phyloP scores from a whole-genome alignment of 306 rosid genomes.

The Vigna radiata region DNA sequence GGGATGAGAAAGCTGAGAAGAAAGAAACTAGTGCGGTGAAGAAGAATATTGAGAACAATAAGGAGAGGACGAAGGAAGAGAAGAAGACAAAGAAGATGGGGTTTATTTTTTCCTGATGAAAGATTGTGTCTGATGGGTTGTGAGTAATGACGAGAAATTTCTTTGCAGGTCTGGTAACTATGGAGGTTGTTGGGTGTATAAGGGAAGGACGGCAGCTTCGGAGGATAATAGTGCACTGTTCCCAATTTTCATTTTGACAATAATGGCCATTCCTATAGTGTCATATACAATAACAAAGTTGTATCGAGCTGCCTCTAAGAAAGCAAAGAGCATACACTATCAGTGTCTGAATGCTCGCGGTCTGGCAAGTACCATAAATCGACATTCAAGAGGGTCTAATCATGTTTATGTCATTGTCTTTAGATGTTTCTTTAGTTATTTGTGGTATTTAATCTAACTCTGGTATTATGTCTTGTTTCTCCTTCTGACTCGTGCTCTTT shows the following conservation, averaged over 20 bases:
- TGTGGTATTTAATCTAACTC: background rate
- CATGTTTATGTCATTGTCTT: background rate
- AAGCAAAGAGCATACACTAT: slow-evolving; percentile 89
- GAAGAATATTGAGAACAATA: background rate
- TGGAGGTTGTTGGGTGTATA: slow-evolving; percentile 46
- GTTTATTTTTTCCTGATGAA: slow-evolving; percentile 37
- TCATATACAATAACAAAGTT: slow-evolving; percentile 87
- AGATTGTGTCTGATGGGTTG: slow-evolving; percentile 17
- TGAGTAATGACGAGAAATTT: slow-evolving; percentile 6
- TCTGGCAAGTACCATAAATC: slow-evolving; percentile 94
- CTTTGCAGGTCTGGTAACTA: slow-evolving; percentile 47
- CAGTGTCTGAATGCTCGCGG: slow-evolving; percentile 82
- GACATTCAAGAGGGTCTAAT: slow-evolving; percentile 77
- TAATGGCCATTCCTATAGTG: slow-evolving; percentile 91
- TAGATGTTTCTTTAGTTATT: slow-evolving; percentile 2
- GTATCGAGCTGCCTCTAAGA: slow-evolving; percentile 76
- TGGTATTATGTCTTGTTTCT: background rate
- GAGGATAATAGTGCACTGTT: slow-evolving; percentile 90
- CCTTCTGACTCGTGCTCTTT: slow-evolving; percentile 21
- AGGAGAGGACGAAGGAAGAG: slow-evolving; percentile 57
- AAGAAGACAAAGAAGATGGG: slow-evolving; percentile 50
- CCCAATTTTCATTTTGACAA: slow-evolving; percentile 92
- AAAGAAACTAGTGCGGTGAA: slow-evolving; percentile 47
- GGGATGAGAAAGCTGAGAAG: slow-evolving; percentile 66
- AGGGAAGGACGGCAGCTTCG: slow-evolving; percentile 75